Percentiles rank a stretch among this genome's conserved stretches.
These are phyloP conservation scores for Eutrema japonicum DNA, from an alignment of 345 rosid species.

Conservation along the genomic window DNA sequence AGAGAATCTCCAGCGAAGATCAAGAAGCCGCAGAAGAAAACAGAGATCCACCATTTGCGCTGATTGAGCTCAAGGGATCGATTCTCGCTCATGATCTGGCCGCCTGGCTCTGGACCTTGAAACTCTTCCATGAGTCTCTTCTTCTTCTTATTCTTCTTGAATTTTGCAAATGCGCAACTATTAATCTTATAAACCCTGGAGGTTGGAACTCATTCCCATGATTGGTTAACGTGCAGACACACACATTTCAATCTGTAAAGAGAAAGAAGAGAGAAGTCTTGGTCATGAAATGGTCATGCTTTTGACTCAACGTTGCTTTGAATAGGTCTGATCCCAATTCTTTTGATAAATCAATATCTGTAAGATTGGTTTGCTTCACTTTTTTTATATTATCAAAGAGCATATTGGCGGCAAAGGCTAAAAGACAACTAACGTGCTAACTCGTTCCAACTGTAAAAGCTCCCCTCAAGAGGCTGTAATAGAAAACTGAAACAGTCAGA, in stretches of 20 bases:
- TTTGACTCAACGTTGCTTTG: slow-evolving; percentile 38
- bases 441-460: slow-evolving; percentile 21
- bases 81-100: slow-evolving; percentile 22
- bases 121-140: slow-evolving; percentile 36
- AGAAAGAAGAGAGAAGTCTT: slow-evolving; percentile 21
- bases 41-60: slow-evolving; percentile 44
- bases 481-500: not conserved
- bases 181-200: slow-evolving; percentile 17
- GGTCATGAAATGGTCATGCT: slow-evolving; percentile 36
- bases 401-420: slow-evolving; percentile 29
- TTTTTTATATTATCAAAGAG: slow-evolving; percentile 29
- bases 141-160: slow-evolving; percentile 8
- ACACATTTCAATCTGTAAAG: slow-evolving; percentile 31
- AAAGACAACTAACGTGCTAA: not conserved
- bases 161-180: not conserved
- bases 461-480: too few relatives aligned
- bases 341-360: not conserved
- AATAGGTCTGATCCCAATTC: not conserved
- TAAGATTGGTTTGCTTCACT: not conserved
- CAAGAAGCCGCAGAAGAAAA: slow-evolving; percentile 37
- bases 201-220: slow-evolving; percentile 30
- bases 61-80: slow-evolving; percentile 24
- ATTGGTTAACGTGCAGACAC: slow-evolving; percentile 42
- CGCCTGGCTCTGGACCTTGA: slow-evolving; percentile 26
- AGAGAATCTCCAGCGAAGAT: slow-evolving; percentile 37